Evolutionary conservation across 2,329 filamentous ascomycete genomes (phyloP), one percentile per base, ranked within the genome.

Genomic region (Nemania abortiva): DNA sequence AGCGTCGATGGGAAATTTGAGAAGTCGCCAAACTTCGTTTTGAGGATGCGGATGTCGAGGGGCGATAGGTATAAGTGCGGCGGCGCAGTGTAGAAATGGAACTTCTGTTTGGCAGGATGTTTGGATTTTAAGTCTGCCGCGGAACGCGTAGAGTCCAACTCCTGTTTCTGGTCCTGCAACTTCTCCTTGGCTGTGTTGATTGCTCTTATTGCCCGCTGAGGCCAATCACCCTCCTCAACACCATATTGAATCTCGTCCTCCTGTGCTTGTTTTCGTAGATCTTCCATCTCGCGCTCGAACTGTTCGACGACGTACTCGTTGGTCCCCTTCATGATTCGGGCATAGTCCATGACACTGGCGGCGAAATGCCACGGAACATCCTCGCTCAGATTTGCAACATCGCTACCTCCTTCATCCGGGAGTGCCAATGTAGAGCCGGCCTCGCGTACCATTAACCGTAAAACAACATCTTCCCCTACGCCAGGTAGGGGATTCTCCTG

Each of bases 351-450:
- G 42, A 97, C 94, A 75, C 97, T 97, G 10, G 94, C 94, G 6
- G 93, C 94, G 81, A 96, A 94, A 79, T 97, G 94, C 96, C 96
- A 99, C 0, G 96, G 96, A 42, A 98, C 89, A 75, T 95, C 92
- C 59, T 95, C 90, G 9, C 88, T 88, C 22, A 88, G 86, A 34
- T 87, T 87, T 31, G 94, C 84, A 2, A 89, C 86, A 72, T 96
- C 92, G 2, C 89, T 89, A 4, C 87, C 87, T 2, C 91, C 90
- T 79, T 98, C 95, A 72, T 92, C 88, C 11, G 96, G 96, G 72
- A 99, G 85, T 2, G 95, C 95, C 68, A 98, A 85, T 1, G 94
- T 98, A 74, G 92, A 97, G 63, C 90, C 89, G 20, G 93, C 88
- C 65, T 91, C 89, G 70, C 96, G 87, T 83, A 92, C 92, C 81